Base-by-base conservation (phyloP, 805 yeast genomes). In the Candida oleophila region DNA sequence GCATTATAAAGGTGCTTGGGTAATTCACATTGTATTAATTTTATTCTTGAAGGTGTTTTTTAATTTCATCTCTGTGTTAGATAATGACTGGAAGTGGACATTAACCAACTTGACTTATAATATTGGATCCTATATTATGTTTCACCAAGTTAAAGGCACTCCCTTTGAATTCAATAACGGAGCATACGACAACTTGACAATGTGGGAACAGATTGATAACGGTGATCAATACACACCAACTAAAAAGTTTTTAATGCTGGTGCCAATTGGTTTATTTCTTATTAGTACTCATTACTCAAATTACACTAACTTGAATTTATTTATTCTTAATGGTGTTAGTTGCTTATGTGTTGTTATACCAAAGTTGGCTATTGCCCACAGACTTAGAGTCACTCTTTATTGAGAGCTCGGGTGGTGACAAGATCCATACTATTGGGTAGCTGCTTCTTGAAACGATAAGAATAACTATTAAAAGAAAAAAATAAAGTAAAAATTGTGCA, bases 211-310 rank as follows among this genome's bases (percentile, higher is more conserved):
- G 68, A 85, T 86, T 49, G 95, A 88, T 65, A 83, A 91, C 59
- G 99, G 98, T 49, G 97, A 90, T 61, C 96, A 90, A 66, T 92
- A 91, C 65, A 94, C 99, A 0, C 99, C 99, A 11, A 84, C 96
- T 34, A 91, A 94, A 74, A 92, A 92, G 68, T 92, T 90, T 61
- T 73, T 92, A 54, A 80, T 92, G 71, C 83, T 88, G 42, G 97
- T 94, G n/a, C 99, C 99, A 22, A 87, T 94, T 52, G 83, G 82
- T 5, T 74, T 94, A 59, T 92, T 92, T 57, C 74, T 92, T 54
- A 75, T 89, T 30, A 82, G 94, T 44, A 91, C 97, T 1, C 98
- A 92, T 65, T 94, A 91, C 65, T 81, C 96, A 15, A 84, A 82
- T 60, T 92, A 90, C 68, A 25, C 30, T 7, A 92, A 89, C 62